phyloP scores from a whole-genome alignment of 2,329 filamentous ascomycete species.

The Grosmannia clavigera region DNA sequence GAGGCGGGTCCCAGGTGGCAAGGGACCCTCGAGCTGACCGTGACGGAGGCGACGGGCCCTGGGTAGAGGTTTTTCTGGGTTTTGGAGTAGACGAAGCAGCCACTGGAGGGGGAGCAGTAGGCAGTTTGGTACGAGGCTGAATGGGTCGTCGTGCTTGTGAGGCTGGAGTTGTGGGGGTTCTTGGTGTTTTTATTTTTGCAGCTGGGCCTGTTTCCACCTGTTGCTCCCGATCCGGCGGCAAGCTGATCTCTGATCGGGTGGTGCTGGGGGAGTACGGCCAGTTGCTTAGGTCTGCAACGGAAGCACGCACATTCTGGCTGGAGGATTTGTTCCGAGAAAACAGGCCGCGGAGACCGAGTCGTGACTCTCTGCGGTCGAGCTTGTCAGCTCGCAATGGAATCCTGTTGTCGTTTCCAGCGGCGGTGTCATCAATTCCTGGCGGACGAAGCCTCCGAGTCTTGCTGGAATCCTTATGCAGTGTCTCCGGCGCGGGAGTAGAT shows the following conservation, averaged over 20 bases:
- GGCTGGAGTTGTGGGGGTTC: background rate
- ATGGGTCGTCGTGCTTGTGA: background rate
- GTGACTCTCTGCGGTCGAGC: slow-evolving; percentile 35
- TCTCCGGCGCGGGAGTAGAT: slow-evolving; percentile 1
- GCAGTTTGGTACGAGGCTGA: background rate
- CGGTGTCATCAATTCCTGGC: slow-evolving; percentile 20
- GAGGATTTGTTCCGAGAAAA: slow-evolving; percentile 23
- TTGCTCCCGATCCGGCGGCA: slow-evolving; percentile 2
- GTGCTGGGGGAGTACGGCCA: slow-evolving; percentile 27
- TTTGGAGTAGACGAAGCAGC: slow-evolving; percentile 5
- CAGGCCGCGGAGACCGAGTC: slow-evolving; percentile 36
- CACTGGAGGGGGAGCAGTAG: background rate
- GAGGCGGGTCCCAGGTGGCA: slow-evolving; percentile 53
- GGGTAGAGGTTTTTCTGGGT: slow-evolving; percentile 16
- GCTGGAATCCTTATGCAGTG: slow-evolving; percentile 16
- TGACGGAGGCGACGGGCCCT: slow-evolving; percentile 11
- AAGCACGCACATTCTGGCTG: slow-evolving; percentile 25
- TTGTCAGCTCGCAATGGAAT: slow-evolving; percentile 30
- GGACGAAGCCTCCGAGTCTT: slow-evolving; percentile 25
- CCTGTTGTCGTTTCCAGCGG: slow-evolving; percentile 22
- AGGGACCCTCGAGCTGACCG: slow-evolving; percentile 19
- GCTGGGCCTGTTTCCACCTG: background rate
- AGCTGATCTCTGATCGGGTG: slow-evolving; percentile 23
- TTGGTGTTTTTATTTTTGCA: background rate
- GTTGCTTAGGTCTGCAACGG: slow-evolving; percentile 31